A percentile compares a stretch with the other conserved stretches of the same genome.
Conservation (phyloP, 345 rosid species). For the Pseudoturritis turrita region DNA sequence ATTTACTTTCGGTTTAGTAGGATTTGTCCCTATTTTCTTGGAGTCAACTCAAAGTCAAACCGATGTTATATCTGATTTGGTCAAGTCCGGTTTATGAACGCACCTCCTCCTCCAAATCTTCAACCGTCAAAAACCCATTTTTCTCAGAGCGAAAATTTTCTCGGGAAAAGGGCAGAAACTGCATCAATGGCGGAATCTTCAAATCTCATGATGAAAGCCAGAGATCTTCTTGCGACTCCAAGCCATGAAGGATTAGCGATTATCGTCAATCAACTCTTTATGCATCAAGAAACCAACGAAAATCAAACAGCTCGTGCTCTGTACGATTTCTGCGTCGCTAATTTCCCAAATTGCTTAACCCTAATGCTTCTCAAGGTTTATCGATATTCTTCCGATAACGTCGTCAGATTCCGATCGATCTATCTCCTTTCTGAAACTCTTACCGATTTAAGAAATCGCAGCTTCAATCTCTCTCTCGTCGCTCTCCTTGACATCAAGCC, state of each 20-base stretch:
- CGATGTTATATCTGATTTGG: background rate
- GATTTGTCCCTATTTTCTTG: no score
- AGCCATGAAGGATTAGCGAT: background rate
- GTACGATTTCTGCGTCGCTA: background rate
- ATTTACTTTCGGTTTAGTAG: no score
- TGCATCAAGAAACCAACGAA: background rate
- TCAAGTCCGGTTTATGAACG: background rate
- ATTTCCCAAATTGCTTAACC: slow-evolving; percentile 10
- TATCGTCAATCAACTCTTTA: background rate
- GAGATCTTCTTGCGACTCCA: background rate
- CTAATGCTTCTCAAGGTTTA: slow-evolving; percentile 6
- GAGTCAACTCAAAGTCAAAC: background rate
- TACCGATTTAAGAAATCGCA: background rate
- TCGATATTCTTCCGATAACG: background rate
- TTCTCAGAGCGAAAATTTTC: background rate
- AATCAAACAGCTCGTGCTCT: background rate
- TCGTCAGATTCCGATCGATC: background rate
- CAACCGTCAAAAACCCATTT: background rate
- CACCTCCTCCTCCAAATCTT: background rate
- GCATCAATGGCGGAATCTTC: background rate
- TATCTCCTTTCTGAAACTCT: background rate
- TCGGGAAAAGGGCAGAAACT: background rate
- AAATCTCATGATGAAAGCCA: background rate
- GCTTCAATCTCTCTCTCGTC: background rate
- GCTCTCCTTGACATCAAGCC: slow-evolving; percentile 4